A percentile compares a stretch with the other conserved stretches of the same genome.
Conservation (phyloP, 768 basidiomycete genomes). For the Tremella yokohamensis region DNA sequence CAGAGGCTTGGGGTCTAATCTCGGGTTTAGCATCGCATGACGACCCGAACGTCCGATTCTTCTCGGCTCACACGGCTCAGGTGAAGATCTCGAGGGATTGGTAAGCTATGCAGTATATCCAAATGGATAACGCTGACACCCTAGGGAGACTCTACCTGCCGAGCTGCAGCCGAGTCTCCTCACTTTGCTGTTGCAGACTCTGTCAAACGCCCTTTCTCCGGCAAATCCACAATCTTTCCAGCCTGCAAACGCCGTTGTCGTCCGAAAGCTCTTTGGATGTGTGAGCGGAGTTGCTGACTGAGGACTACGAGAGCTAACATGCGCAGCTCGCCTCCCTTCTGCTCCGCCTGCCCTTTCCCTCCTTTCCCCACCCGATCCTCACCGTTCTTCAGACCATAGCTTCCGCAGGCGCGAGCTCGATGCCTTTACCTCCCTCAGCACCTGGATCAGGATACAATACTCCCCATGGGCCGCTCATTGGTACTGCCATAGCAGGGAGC, state of each 20-base stretch:
- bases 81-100: slow-evolving; percentile 92
- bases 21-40: slow-evolving; percentile 40
- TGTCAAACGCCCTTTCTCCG: slow-evolving; percentile 58
- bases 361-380: slow-evolving; percentile 69
- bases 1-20: slow-evolving; percentile 49
- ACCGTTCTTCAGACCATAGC: slow-evolving; percentile 64
- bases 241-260: slow-evolving; percentile 65
- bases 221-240: slow-evolving; percentile 53
- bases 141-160: slow-evolving; percentile 70
- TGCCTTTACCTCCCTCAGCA: slow-evolving; percentile 46
- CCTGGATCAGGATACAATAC: slow-evolving; percentile 41
- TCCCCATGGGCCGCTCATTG: slow-evolving; percentile 5
- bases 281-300: slow-evolving; percentile 55
- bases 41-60: slow-evolving; percentile 86
- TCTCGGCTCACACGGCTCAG: slow-evolving; percentile 87
- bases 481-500: background rate
- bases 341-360: slow-evolving; percentile 61
- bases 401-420: slow-evolving; percentile 59
- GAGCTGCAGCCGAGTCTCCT: slow-evolving; percentile 62
- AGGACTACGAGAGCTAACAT: slow-evolving; percentile 43
- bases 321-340: slow-evolving; percentile 68
- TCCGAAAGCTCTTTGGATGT: slow-evolving; percentile 82
- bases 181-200: slow-evolving; percentile 67
- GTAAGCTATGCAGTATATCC: slow-evolving; percentile 52
- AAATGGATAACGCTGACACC: background rate